Evolutionary conservation across 2,329 filamentous ascomycete genomes (phyloP).

Genomic region (Lasiodiplodia gonubiensis): DNA sequence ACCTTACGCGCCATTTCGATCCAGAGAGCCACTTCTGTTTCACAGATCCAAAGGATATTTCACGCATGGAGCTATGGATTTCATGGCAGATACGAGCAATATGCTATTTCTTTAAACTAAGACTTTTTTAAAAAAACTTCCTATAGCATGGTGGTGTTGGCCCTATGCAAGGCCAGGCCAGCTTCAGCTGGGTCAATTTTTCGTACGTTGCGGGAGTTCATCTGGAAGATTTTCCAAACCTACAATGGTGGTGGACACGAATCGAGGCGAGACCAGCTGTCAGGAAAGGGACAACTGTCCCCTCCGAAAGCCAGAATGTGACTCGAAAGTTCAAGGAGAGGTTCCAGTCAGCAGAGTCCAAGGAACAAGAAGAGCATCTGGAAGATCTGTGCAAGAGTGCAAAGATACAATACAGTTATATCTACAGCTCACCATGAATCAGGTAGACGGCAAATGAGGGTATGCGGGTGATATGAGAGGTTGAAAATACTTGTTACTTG

Average conservation of each 20-base stretch:
- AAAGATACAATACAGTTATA: conserved; percentile 55
- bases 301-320: conserved; percentile 44
- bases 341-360: conserved; percentile 56
- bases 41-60: conserved; percentile 54
- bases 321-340: conserved; percentile 50
- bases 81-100: conserved; percentile 55
- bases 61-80: conserved; percentile 64
- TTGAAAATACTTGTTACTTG: too few species aligned
- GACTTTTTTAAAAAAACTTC: not conserved
- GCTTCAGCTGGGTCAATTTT: conserved; percentile 53
- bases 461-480: not conserved
- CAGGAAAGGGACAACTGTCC: conserved; percentile 46
- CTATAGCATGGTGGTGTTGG: conserved; percentile 32
- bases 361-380: conserved; percentile 51
- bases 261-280: conserved; percentile 51
- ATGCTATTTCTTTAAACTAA: not conserved
- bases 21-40: conserved; percentile 55
- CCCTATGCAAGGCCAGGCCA: conserved; percentile 49
- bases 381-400: conserved; percentile 46
- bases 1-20: conserved; percentile 54
- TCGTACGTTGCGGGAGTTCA: conserved; percentile 50
- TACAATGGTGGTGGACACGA: conserved; percentile 53
- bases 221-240: conserved; percentile 50
- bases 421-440: conserved; percentile 43
- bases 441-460: not conserved